Base-by-base conservation (phyloP, 1,284 basidiomycete species). In the Fomitiporia mediterranea region DNA sequence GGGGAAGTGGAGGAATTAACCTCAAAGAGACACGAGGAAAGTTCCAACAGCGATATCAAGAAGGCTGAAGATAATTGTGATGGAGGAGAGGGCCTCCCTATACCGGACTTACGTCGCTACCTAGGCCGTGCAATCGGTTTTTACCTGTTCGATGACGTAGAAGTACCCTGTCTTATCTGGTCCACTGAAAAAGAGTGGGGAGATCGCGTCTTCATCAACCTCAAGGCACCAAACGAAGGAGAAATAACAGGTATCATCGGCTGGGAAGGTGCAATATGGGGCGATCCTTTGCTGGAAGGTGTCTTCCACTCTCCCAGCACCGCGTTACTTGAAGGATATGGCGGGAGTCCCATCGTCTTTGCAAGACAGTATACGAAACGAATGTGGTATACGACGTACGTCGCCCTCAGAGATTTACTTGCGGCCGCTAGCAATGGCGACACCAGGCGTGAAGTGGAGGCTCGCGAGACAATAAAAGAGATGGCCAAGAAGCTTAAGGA, bases 111-210 rank as follows among this genome's bases (percentile, higher is more conserved):
- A 52, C 77, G 81, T 27, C 63, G 64, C 2, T 72, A 69, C 61
- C 76, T 87, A 25, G 79, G 78, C 17, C 81, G 84, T 21, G 86
- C 87, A 19, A 86, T 89, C 60, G 83, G 80, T 21, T 83, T 75
- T 53, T 89, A 80, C 67, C 72, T 89, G 6, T 89, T 89, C 62
- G 84, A 87, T 61, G 87, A 89, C 59, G 84, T 81, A 54, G 82
- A 86, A 56, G 82, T 82, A 4, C 85, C 86, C 5, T 79, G 80
- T 3, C 70, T 89, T 15, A 67, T 86, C 25, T 82, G 80, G 74
- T 75, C 84, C 61, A 79, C 81, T 2, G 81, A 78, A 11, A 17
- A 34, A 11, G 37, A 44, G 0, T 76, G 76, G 17, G 78, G 79
- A 17, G 74, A 81, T 37, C 77, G 83, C 51, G 71, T 81, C 7